phyloP scores from a whole-genome alignment of 352 stramenopile genomes.

The Phytophthora europaea region DNA sequence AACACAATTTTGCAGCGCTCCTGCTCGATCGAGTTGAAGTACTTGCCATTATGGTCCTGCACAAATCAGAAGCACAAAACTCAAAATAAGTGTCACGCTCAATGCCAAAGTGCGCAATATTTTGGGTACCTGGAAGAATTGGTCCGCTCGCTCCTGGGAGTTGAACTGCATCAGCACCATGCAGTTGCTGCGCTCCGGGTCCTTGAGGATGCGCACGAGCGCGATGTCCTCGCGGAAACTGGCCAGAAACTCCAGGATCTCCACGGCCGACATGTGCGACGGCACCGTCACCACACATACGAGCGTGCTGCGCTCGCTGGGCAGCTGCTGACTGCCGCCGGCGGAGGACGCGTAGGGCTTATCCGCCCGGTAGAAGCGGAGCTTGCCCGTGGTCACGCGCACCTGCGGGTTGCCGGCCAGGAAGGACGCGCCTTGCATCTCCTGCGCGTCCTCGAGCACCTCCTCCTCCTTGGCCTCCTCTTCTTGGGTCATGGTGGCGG shows the following conservation, averaged over 20 bases:
- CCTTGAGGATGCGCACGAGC: constrained; percentile 84
- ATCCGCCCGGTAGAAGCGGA: constrained; percentile 87
- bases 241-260: constrained; percentile 87
- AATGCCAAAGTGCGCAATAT: not conserved
- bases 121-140: constrained; percentile 72
- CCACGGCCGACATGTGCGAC: constrained; percentile 86
- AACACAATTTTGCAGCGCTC: constrained; percentile 93
- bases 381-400: constrained; percentile 75
- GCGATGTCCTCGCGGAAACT: constrained; percentile 79
- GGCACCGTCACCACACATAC: constrained; percentile 88
- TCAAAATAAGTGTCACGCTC: not conserved
- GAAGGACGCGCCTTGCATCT: constrained; percentile 57
- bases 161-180: constrained; percentile 90
- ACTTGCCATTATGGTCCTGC: constrained; percentile 89
- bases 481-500: constrained; percentile 49
- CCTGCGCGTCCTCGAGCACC: constrained; percentile 25
- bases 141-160: constrained; percentile 79
- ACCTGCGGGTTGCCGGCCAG: constrained; percentile 85
- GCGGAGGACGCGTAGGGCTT: constrained; percentile 47
- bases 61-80: constrained; percentile 4
- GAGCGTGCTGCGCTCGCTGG: constrained; percentile 76
- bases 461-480: constrained; percentile 52
- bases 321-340: constrained; percentile 50
- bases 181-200: constrained; percentile 84
- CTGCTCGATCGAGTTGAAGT: constrained; percentile 94